phyloP scores from a whole-genome alignment of 208 protist species.

The Leptomonas pyrrhocoris region DNA sequence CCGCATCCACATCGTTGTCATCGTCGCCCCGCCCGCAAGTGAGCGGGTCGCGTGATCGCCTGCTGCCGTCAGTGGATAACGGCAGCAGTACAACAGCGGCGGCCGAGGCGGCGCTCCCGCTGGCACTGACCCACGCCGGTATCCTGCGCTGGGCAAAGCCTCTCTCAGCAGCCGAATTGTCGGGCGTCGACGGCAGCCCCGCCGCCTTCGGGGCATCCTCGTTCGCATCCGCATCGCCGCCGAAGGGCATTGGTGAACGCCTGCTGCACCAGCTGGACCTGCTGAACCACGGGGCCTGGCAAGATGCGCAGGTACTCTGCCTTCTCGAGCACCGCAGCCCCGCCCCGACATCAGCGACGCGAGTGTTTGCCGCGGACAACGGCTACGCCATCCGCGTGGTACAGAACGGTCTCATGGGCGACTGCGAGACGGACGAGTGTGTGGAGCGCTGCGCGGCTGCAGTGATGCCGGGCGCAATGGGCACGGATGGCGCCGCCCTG shows the following conservation, averaged over 20 bases:
- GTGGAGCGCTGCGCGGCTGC: slow-evolving; percentile 24
- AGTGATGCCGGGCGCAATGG: background rate
- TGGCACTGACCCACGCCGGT: background rate
- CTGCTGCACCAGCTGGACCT: slow-evolving; percentile 14
- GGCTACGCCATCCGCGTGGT: slow-evolving; percentile 31
- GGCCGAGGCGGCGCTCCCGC: background rate
- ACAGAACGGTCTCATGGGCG: slow-evolving; percentile 30
- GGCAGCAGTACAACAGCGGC: no score
- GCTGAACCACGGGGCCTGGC: slow-evolving; percentile 17
- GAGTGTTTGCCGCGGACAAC: slow-evolving; percentile 25
- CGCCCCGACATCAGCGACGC: slow-evolving; percentile 10
- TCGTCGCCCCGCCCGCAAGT: background rate
- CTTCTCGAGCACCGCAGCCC: slow-evolving; percentile 16
- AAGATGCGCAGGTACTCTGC: slow-evolving; percentile 11
- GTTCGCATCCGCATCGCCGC: no score
- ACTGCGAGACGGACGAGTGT: slow-evolving; percentile 49
- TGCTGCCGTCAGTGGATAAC: background rate
- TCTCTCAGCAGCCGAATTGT: background rate
- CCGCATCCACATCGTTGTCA: background rate
- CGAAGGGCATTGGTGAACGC: background rate
- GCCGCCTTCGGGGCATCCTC: background rate
- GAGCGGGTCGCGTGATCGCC: background rate
- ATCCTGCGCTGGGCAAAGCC: slow-evolving; percentile 23
- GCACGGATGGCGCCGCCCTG: background rate
- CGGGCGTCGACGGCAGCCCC: background rate